Conservation (phyloP, 257 asterid genomes). For the Primulina tabacum region DNA sequence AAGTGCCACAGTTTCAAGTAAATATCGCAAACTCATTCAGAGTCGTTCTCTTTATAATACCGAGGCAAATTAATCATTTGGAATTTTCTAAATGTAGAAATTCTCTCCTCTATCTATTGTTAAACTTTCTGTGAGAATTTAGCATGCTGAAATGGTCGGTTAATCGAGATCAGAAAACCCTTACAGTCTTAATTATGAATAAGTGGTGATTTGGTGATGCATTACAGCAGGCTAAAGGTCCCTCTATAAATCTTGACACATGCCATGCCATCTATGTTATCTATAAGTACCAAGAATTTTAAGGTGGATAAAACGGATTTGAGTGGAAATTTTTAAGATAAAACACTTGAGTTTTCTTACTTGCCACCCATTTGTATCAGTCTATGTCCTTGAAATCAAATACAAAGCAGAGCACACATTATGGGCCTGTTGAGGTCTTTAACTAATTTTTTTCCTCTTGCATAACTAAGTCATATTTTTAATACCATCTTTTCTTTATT, state of each 20-base stretch:
- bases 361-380: neutral
- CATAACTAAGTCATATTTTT: neutral
- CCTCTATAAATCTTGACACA: neutral
- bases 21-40: slow-evolving; percentile 17
- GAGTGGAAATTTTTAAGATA: neutral
- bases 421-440: neutral
- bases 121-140: no score
- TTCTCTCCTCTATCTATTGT: neutral
- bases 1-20: slow-evolving; percentile 55
- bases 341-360: neutral
- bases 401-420: neutral
- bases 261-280: neutral
- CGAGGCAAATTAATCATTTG: neutral
- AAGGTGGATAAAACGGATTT: neutral
- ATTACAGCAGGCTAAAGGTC: neutral
- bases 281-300: neutral
- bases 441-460: neutral
- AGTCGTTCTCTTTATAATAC: neutral
- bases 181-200: neutral
- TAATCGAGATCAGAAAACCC: neutral
- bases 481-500: neutral
- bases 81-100: neutral
- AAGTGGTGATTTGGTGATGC: neutral
- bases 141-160: neutral
- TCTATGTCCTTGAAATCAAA: neutral